These are phyloP conservation scores for Thymus quinquecostatus DNA, from an alignment of 257 asterid genomes.

Conservation along the genomic window DNA sequence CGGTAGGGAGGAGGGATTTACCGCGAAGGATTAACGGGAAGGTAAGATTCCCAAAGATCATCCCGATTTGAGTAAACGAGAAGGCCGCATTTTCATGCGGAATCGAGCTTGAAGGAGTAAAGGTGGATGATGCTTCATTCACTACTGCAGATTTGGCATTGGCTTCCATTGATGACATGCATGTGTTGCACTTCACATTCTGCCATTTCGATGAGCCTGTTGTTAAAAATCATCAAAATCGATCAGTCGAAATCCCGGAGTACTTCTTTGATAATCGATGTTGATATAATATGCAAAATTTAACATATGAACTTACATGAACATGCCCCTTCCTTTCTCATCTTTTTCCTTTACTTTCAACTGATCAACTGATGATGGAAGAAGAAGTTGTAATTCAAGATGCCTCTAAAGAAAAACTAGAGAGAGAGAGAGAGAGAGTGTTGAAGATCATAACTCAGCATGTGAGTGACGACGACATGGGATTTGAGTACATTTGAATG, in stretches of 20 bases:
- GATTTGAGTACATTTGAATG: too few relatives aligned
- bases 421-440: too few relatives aligned
- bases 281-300: too few relatives aligned
- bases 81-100: constrained; percentile 21
- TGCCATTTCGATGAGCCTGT: constrained; percentile 37
- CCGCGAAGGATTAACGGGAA: constrained; percentile 7
- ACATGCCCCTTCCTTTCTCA: constrained; percentile 40
- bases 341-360: constrained; percentile 19
- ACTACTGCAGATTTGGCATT: not conserved
- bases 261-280: too few relatives aligned
- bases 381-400: constrained; percentile 7
- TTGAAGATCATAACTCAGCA: too few relatives aligned
- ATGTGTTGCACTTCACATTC: constrained; percentile 33
- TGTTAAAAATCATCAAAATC: not conserved
- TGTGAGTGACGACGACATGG: too few relatives aligned
- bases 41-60: constrained; percentile 32
- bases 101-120: constrained; percentile 22
- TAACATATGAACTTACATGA: constrained; percentile 34
- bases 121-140: not conserved
- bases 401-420: not conserved
- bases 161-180: constrained; percentile 32
- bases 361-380: too few relatives aligned
- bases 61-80: constrained; percentile 24
- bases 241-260: too few relatives aligned
- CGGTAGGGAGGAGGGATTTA: not conserved